phyloP scores from a whole-genome alignment of 2,329 filamentous ascomycete genomes.

The Colletotrichum sp. region DNA sequence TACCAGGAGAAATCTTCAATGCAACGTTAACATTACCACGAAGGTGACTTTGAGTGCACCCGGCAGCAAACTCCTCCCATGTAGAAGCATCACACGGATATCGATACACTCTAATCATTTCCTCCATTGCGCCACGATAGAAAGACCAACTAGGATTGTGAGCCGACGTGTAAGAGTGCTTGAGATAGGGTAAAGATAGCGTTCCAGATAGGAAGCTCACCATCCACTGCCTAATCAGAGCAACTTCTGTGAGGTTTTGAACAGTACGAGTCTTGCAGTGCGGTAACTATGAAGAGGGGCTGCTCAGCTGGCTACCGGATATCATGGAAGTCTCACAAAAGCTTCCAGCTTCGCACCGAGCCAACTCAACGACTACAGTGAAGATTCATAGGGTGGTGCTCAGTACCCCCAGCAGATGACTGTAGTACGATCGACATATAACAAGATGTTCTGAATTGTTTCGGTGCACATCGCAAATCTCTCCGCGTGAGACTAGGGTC shows the following conservation, averaged over 20 bases:
- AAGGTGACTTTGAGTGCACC: not conserved
- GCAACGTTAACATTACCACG: not conserved
- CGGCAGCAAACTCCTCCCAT: not conserved
- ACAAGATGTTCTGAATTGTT: not conserved
- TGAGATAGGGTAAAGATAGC: not conserved
- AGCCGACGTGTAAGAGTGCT: not conserved
- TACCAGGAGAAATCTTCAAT: not conserved
- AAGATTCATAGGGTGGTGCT: not conserved
- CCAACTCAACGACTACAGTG: not conserved
- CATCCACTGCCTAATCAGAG: not conserved
- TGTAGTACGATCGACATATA: not conserved
- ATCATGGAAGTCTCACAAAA: not conserved
- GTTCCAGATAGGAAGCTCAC: not conserved
- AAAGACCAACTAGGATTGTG: not conserved
- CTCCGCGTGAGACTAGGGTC: not conserved
- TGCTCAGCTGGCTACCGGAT: accelerated
- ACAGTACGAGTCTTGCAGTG: not conserved
- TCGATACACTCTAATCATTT: not conserved
- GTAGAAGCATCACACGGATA: not conserved
- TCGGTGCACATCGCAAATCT: not conserved
- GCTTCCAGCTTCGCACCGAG: not conserved
- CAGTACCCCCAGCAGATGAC: not conserved
- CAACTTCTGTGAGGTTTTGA: not conserved
- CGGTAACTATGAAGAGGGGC: not conserved
- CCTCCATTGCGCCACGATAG: not conserved